Percentiles rank a stretch among this genome's conserved stretches.
Evolutionary conservation across 768 basidiomycete species (phyloP).

Genomic region (Podaxis mareebaensis): DNA sequence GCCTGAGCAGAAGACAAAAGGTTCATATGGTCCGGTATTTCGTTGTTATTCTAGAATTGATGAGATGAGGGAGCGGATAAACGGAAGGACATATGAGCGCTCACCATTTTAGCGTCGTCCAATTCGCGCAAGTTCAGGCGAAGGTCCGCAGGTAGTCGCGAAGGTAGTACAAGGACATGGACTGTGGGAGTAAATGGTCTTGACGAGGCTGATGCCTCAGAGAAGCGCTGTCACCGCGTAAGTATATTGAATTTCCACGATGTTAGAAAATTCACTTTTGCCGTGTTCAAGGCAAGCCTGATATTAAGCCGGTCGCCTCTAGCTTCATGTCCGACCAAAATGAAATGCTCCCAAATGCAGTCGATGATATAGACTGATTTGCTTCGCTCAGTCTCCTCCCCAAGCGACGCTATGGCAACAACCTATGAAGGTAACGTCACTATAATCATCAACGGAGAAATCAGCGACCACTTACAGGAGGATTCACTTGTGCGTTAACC

Average conservation of each 20-base stretch:
- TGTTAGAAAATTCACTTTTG: conserved; percentile 43
- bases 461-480: conserved; percentile 37
- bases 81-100: conserved; percentile 24
- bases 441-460: background rate
- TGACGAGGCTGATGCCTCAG: conserved; percentile 45
- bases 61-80: conserved; percentile 14
- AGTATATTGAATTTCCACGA: background rate
- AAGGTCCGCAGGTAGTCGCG: conserved; percentile 72
- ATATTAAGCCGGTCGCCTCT: conserved; percentile 62
- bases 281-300: conserved; percentile 56
- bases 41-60: conserved; percentile 45
- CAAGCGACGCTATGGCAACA: conserved; percentile 42
- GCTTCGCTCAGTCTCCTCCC: conserved; percentile 36
- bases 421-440: conserved; percentile 40
- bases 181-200: conserved; percentile 74
- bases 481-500: conserved; percentile 40
- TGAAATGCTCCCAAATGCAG: conserved; percentile 79
- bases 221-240: conserved; percentile 46
- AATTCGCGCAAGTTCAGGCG: conserved; percentile 66
- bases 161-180: conserved; percentile 74
- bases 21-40: conserved; percentile 79
- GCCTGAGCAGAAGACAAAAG: conserved; percentile 61
- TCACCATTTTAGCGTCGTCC: conserved; percentile 61
- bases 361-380: conserved; percentile 66
- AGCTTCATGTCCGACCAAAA: conserved; percentile 69